Evolutionary conservation across 78 protist genomes (phyloP).

Genomic region (Dictyostelium intermedium): DNA sequence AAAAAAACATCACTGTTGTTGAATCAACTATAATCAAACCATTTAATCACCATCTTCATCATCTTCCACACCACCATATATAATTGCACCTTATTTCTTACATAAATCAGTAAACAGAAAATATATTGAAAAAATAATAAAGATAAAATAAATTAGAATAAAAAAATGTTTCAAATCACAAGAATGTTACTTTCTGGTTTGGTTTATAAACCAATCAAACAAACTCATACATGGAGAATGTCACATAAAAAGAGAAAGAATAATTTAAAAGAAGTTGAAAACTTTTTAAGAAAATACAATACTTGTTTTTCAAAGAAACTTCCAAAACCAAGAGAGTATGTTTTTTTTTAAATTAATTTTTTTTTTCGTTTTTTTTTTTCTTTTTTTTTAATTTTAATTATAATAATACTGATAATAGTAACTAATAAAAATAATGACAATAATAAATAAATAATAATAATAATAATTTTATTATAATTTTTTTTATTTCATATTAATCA

Average conservation of each 20-base stretch:
- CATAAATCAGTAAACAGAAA: too few species aligned
- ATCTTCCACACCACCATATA: too few species aligned
- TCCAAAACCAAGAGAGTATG: conserved; percentile 73
- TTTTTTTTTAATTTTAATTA: too few species aligned
- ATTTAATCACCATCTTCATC: too few species aligned
- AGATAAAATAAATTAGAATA: too few species aligned
- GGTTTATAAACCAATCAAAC: conserved; percentile 53
- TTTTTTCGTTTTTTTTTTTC: not conserved
- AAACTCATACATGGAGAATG: conserved; percentile 71
- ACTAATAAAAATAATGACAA: too few species aligned
- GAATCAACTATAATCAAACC: too few species aligned
- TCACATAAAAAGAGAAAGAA: conserved; percentile 45
- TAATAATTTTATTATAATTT: not conserved
- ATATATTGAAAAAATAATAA: too few species aligned
- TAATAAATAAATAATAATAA: not conserved
- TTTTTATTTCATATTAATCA: not conserved
- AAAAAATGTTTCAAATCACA: not conserved
- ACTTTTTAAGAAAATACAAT: conserved; percentile 45
- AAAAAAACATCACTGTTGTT: too few species aligned
- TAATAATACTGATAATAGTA: too few species aligned
- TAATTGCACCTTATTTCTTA: too few species aligned
- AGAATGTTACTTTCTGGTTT: not conserved
- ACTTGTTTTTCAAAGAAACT: conserved; percentile 48
- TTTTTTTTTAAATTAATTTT: not conserved
- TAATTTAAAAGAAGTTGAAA: conserved; percentile 4